Conservation (phyloP, 495 filamentous ascomycete species). For the Cairneyella variabilis region DNA sequence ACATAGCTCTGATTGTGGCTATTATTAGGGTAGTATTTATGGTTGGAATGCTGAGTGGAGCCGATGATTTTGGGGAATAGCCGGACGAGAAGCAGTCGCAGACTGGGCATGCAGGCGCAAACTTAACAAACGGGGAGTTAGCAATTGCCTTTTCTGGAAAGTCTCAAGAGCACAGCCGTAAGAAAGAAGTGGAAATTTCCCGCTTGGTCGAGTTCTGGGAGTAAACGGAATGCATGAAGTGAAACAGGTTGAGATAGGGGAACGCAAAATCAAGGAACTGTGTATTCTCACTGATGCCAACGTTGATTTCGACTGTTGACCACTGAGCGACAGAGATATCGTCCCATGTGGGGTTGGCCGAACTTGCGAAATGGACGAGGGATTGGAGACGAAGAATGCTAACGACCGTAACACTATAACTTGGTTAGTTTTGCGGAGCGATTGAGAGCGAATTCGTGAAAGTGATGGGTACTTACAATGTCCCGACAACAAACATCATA, state of each 20-base stretch:
- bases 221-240: too few species aligned
- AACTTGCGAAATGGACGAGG: conserved; percentile 16
- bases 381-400: conserved; percentile 25
- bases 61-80: conserved; percentile 16
- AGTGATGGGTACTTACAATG: conserved; percentile 38
- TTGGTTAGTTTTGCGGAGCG: too few species aligned
- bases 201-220: too few species aligned
- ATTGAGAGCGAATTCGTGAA: too few species aligned
- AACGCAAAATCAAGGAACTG: too few species aligned
- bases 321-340: conserved; percentile 12
- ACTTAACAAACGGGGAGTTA: too few species aligned
- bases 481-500: conserved; percentile 49
- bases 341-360: conserved; percentile 19
- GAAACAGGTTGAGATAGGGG: too few species aligned
- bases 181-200: too few species aligned
- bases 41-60: neutral
- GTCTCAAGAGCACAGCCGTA: too few species aligned
- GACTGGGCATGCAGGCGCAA: conserved; percentile 27
- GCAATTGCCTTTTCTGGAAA: too few species aligned
- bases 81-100: conserved; percentile 18
- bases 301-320: conserved; percentile 29
- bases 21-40: conserved; percentile 1
- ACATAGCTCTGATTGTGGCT: too few species aligned
- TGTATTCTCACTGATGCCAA: too few species aligned
- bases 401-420: conserved; percentile 24